Conservation (phyloP, 495 filamentous ascomycete species). For the Rhypophila decipiens region DNA sequence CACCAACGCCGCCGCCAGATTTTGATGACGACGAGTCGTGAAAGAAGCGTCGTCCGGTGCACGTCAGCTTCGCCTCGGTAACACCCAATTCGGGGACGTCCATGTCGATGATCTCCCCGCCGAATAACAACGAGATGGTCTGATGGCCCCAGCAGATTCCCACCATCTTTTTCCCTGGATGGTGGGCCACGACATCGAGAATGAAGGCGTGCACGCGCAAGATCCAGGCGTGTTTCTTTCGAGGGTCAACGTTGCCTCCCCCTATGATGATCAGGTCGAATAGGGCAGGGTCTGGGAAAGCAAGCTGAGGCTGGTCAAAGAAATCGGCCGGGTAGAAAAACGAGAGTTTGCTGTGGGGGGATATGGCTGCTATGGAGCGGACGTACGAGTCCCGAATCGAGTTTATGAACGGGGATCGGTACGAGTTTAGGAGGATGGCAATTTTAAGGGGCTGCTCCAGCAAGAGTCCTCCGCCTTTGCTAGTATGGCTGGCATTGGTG, state of each 20-base stretch:
- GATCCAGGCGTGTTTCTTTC: conserved; percentile 37
- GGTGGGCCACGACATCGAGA: conserved; percentile 25
- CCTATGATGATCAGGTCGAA: conserved; percentile 45
- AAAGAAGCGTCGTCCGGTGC: conserved; percentile 32
- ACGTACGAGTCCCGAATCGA: conserved; percentile 35
- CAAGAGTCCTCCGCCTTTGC: background rate
- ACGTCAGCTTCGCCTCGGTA: conserved; percentile 29
- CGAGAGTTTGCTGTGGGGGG: conserved; percentile 19
- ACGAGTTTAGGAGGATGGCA: conserved; percentile 42
- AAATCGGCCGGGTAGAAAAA: conserved; percentile 41
- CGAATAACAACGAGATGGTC: conserved; percentile 36
- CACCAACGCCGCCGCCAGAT: no score
- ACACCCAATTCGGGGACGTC: conserved; percentile 36
- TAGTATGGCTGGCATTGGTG: background rate
- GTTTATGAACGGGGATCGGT: conserved; percentile 30
- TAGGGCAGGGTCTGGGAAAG: conserved; percentile 32
- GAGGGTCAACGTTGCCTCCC: conserved; percentile 41
- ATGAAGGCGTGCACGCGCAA: conserved; percentile 38
- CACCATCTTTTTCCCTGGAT: conserved; percentile 36
- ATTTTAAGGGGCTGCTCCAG: conserved; percentile 15
- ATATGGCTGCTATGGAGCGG: conserved; percentile 28
- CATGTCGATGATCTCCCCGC: conserved; percentile 35
- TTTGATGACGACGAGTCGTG: background rate
- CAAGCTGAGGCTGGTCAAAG: background rate
- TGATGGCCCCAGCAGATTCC: conserved; percentile 48